Evolutionary conservation across 148 eudicot genomes (phyloP), one percentile per base, ranked within the genome.

Genomic region (Agrostemma githago): DNA sequence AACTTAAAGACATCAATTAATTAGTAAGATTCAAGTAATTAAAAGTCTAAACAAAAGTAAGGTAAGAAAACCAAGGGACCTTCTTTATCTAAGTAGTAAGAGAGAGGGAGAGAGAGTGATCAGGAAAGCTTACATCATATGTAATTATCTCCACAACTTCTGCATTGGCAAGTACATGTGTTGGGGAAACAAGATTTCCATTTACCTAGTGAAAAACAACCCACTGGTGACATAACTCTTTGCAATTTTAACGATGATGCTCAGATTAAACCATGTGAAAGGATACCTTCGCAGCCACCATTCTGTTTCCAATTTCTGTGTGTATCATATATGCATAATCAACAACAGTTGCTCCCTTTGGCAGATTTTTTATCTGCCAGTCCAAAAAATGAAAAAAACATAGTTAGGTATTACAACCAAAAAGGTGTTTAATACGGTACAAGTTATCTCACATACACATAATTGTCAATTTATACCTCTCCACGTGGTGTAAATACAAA

Each of bases 311-410:
- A 78, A 92, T 86, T 74, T 95, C 98, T 71, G 97, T 95, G 82
- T 95, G 96, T 75, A 95, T 95, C 93, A 92, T 95, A 77, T 95
- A 95, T 56, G 98, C 98, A 81, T 92, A 95, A 83, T 95, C 98
- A 79, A 95, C 83, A 20, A 90, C 90, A 56, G 98, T 92, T 48
- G 98, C 98, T 68, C 98, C 98, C 82, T 86, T 82, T 3, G 98
- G 98, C 67, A 95, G 80, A 85, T 95, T 92, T 86, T 92, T 95
- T 11, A 92, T 95, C 98, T 95, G 85, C 15, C 67, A 57, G 59
- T 20, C 5, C 40, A 82, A 56, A 39, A 51, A 51, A 51, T 8
- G 14, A 51, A 51, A 26, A 26, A 38, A 72, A 53, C 19, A 75
- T 39, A 39, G 37, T 67, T 71, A 53, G 64, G 59, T 5, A 66